Base-by-base conservation (phyloP, 257 asterid genomes). In the Orobanche coerulescens region DNA sequence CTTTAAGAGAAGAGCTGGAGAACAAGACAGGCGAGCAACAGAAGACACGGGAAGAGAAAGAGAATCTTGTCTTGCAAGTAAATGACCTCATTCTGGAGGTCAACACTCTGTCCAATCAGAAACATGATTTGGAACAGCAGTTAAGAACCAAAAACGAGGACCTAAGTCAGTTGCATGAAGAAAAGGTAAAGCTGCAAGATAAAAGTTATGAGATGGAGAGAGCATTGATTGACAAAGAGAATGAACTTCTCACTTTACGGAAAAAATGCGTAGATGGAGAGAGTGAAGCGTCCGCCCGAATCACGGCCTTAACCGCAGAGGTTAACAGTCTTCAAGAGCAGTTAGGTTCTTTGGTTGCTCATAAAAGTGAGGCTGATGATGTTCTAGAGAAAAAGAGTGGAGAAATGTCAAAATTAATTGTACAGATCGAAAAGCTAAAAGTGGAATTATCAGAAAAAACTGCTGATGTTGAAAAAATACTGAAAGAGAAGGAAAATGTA, bases 121-220 rank as follows among this genome's bases (percentile, higher is more conserved):
- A 76, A 77, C 55, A 26, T 13, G 85, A 82, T 22, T 54, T 78
- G 49, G 90, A 77, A 81, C 82, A 80, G 75, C 79, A 74, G 71
- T 15, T 82, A 62, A 71, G 63, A 46, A 67, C 63, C 69, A 76
- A 75, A 67, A 71, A 64, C 1, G 67, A 81, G 51, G 78, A 79
- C 51, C 72, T 73, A 61, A 71, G 23, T 24, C 73, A 40, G 53
- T 40, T 71, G 61, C 76, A 64, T 39, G 76, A 76, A 39, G 82
- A 71, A 61, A 70, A 46, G 23, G 55, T 52, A 49, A 59, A 59
- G 61, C 66, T 72, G 57, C 58, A 53, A 57, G 70, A 40, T 9
- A 66, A 62, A 58, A 64, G 5, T 50, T 48, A 67, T 22, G 87
- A 80, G 65, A 8, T 73, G 70, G 84, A 88, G 77, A 73, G 58